Percentiles rank a stretch among this genome's conserved stretches.
Evolutionary conservation across 352 stramenopile species (phyloP).

Genomic region (Phytophthora agathidicida): DNA sequence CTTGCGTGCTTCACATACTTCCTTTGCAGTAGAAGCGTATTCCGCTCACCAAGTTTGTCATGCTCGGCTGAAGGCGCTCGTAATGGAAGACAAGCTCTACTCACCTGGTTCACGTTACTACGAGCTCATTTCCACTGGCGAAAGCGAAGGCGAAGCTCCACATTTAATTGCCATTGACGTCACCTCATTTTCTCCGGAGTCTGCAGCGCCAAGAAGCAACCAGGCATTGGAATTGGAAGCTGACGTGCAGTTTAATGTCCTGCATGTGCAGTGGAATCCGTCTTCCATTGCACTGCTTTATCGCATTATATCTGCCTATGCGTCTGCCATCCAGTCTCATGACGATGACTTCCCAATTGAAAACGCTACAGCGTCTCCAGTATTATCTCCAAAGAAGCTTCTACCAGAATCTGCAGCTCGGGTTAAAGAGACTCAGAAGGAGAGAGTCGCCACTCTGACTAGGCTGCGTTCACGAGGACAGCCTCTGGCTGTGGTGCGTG

Average conservation of each 20-base stretch:
- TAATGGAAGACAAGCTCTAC: conserved; percentile 81
- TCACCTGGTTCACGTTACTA: conserved; percentile 51
- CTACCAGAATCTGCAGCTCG: background rate
- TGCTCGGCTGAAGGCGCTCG: conserved; percentile 54
- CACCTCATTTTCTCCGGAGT: conserved; percentile 38
- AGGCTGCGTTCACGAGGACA: conserved; percentile 23
- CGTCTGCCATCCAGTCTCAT: conserved; percentile 53
- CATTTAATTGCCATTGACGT: conserved; percentile 63
- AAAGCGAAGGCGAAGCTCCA: conserved; percentile 21
- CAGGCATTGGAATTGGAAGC: conserved; percentile 47
- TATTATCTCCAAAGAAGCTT: background rate
- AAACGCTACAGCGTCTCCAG: conserved; percentile 5
- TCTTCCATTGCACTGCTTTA: conserved; percentile 82
- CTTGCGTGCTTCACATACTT: conserved; percentile 50
- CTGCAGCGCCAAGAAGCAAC: background rate
- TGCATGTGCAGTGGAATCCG: conserved; percentile 87
- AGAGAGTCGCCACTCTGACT: background rate
- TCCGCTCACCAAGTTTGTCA: conserved; percentile 54
- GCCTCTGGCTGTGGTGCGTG: conserved; percentile 44
- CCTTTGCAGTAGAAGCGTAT: conserved; percentile 52
- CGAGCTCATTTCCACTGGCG: conserved; percentile 71
- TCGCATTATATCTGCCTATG: conserved; percentile 68
- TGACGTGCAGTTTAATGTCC: conserved; percentile 67
- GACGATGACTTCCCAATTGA: conserved; percentile 21
- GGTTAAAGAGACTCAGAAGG: background rate